Conservation (phyloP, 768 basidiomycete genomes). For the Roridomyces roridus region DNA sequence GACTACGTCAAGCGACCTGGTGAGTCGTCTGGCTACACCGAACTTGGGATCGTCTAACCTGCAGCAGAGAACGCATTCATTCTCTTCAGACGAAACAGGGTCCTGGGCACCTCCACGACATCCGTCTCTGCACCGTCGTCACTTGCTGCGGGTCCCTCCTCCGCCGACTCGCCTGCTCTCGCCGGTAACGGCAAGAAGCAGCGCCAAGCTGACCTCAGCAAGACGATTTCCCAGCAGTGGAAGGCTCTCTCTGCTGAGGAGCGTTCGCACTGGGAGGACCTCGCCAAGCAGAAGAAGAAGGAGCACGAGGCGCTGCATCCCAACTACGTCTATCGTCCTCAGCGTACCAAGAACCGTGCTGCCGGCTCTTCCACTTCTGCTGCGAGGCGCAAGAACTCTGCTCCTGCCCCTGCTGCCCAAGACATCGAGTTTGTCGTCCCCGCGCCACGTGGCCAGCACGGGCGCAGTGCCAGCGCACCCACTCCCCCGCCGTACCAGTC, state of each 20-base stretch:
- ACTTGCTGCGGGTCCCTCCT: neutral
- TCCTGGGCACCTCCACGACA: neutral
- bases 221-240: slow-evolving; percentile 85
- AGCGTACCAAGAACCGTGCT: slow-evolving; percentile 54
- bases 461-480: slow-evolving; percentile 59
- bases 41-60: neutral
- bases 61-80: slow-evolving; percentile 74
- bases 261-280: slow-evolving; percentile 73
- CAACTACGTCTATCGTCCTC: slow-evolving; percentile 80
- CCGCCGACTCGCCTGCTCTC: slow-evolving; percentile 9
- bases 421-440: slow-evolving; percentile 21
- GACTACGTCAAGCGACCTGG: slow-evolving; percentile 74
- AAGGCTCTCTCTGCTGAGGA: slow-evolving; percentile 70
- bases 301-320: slow-evolving; percentile 80
- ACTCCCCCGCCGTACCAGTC: slow-evolving; percentile 72
- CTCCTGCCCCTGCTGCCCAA: slow-evolving; percentile 4
- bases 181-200: slow-evolving; percentile 60
- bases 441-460: slow-evolving; percentile 30
- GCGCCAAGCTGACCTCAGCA: slow-evolving; percentile 79
- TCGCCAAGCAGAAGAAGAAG: slow-evolving; percentile 81
- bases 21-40: neutral
- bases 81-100: slow-evolving; percentile 75
- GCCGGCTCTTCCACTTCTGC: neutral
- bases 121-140: slow-evolving; percentile 13
- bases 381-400: neutral